These are phyloP conservation scores for Massarina eburnea DNA, from an alignment of 2,329 filamentous ascomycete species.

Conservation along the genomic window DNA sequence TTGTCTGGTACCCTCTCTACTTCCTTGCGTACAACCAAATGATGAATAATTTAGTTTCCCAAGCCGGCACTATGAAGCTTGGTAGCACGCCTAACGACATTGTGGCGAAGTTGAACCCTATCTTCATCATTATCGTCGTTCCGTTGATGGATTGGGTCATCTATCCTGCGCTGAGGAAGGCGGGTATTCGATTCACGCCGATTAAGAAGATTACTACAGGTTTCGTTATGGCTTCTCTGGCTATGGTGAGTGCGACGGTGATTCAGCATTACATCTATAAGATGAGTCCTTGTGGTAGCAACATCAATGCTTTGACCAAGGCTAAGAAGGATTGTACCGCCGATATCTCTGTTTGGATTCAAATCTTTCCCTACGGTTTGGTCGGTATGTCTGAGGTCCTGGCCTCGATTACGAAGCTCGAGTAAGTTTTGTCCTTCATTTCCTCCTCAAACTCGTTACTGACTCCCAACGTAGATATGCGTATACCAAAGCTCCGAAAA, in stretches of 20 bases:
- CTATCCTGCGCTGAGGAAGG: constrained; percentile 69
- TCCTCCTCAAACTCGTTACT: constrained; percentile 46
- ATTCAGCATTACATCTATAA: constrained; percentile 58
- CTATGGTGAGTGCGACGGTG: constrained; percentile 61
- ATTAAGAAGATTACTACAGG: constrained; percentile 75
- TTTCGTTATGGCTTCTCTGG: constrained; percentile 65
- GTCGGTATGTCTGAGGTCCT: constrained; percentile 64
- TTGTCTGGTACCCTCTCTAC: constrained; percentile 61
- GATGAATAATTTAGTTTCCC: constrained; percentile 65
- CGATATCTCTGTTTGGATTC: constrained; percentile 58
- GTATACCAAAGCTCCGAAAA: constrained; percentile 55
- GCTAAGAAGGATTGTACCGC: constrained; percentile 47
- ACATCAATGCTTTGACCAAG: constrained; percentile 31
- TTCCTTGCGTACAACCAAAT: constrained; percentile 51
- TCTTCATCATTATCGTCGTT: constrained; percentile 70
- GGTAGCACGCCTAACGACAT: constrained; percentile 76
- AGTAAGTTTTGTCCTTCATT: constrained; percentile 66
- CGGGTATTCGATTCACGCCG: constrained; percentile 67
- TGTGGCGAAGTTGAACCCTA: constrained; percentile 74
- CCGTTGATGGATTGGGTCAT: constrained; percentile 63
- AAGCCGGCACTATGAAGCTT: constrained; percentile 63
- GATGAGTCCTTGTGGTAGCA: constrained; percentile 27
- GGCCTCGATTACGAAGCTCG: constrained; percentile 68
- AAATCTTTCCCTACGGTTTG: constrained; percentile 56
- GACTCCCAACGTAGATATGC: constrained; percentile 15